Percentiles rank a stretch among this genome's conserved stretches.
These are phyloP conservation scores for Escallonia herrerae DNA, from an alignment of 129 eudicot genomes.

Conservation along the genomic window DNA sequence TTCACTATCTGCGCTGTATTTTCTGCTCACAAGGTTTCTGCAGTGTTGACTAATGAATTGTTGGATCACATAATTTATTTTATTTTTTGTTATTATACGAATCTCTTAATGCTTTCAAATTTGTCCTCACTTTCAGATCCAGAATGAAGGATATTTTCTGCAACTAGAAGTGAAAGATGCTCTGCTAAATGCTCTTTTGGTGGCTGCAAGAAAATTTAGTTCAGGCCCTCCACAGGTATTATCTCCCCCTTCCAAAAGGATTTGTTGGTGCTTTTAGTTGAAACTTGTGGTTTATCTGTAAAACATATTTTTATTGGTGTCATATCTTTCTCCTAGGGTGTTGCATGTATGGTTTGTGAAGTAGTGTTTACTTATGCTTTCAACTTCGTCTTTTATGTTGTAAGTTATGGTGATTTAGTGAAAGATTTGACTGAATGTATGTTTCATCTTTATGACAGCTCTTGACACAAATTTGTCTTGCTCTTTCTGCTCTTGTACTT, in stretches of 20 bases:
- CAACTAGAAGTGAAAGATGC: constrained; percentile 74
- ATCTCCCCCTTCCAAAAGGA: constrained; percentile 6
- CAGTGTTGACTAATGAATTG: no score
- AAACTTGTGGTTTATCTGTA: background rate
- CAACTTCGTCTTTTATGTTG: background rate
- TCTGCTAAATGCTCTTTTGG: constrained; percentile 70
- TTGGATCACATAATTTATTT: no score
- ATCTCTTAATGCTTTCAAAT: no score
- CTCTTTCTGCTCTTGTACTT: constrained; percentile 78
- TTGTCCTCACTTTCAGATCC: constrained; percentile 37
- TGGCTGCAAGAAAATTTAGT: constrained; percentile 80
- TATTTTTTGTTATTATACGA: no score
- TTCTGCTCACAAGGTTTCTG: no score
- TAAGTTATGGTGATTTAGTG: constrained; percentile 1
- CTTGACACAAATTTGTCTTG: constrained; percentile 89
- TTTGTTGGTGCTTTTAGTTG: background rate
- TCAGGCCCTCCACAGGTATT: constrained; percentile 90
- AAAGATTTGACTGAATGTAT: background rate
- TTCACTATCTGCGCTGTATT: no score
- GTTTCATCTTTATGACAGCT: constrained; percentile 41
- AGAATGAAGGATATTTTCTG: constrained; percentile 74
- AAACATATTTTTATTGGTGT: background rate
- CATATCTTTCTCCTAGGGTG: background rate
- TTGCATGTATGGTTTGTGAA: constrained; percentile 2
- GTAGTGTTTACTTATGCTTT: background rate